These are phyloP conservation scores for Rhodomyrtus tomentosa DNA, from an alignment of 345 rosid genomes.

Conservation along the genomic window DNA sequence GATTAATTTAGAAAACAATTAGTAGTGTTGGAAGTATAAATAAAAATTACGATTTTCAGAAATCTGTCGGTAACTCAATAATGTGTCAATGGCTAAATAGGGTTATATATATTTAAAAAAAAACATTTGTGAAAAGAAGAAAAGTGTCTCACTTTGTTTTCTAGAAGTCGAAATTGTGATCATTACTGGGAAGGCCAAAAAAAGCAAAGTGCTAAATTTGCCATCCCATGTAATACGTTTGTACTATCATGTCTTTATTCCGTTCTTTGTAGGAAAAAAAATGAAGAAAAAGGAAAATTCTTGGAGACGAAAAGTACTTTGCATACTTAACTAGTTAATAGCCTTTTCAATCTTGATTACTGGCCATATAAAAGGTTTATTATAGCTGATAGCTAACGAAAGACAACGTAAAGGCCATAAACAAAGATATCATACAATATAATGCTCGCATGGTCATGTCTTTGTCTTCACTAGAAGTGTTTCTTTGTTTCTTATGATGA, in stretches of 20 bases:
- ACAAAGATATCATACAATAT: background rate
- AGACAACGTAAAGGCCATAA: background rate
- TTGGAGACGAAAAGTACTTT: background rate
- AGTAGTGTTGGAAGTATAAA: background rate
- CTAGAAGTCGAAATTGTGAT: background rate
- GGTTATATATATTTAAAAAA: too few relatives aligned
- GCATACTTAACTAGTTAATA: too few relatives aligned
- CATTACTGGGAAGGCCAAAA: background rate
- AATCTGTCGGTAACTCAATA: too few relatives aligned
- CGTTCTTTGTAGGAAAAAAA: too few relatives aligned
- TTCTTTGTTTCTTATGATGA: background rate
- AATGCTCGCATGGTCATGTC: background rate
- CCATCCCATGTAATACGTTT: background rate
- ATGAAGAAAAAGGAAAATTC: background rate
- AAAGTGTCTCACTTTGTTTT: background rate
- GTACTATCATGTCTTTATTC: background rate
- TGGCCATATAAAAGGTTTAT: background rate
- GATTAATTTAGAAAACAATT: background rate
- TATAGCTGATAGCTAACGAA: background rate
- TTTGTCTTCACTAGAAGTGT: background rate
- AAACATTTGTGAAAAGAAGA: background rate
- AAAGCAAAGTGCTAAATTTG: background rate
- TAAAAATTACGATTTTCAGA: too few relatives aligned
- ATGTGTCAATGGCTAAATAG: too few relatives aligned
- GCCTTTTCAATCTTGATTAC: background rate